phyloP scores from a whole-genome alignment of 345 rosid species.

The Brassica napus region Da-Ae NC_063435.1:3664001-3664500 shows the following conservation, averaged over 20 bases:
- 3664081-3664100: conserved; percentile 11
- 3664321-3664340: conserved; percentile 89
- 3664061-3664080: conserved; percentile 7
- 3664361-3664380: neutral
- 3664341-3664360: neutral
- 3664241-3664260: conserved; percentile 57
- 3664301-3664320: conserved; percentile 85
- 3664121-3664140: conserved; percentile 54
- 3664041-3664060: conserved; percentile 94
- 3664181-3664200: conserved; percentile 52
- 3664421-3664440: conserved; percentile 83
- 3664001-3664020: conserved; percentile 98
- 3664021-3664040: conserved; percentile 81
- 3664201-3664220: neutral
- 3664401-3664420: conserved; percentile 86
- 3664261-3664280: conserved; percentile 99
- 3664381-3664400: neutral
- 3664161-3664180: conserved; percentile 70
- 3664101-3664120: conserved; percentile 3
- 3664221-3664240: neutral
- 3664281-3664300: conserved; percentile 87
- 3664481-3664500: conserved; percentile 79
- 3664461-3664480: conserved; percentile 64
- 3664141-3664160: conserved; percentile 84
- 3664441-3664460: conserved; percentile 78